phyloP scores from a whole-genome alignment of 2,329 filamentous ascomycete species.

The Hypoxylon sp. region DNA sequence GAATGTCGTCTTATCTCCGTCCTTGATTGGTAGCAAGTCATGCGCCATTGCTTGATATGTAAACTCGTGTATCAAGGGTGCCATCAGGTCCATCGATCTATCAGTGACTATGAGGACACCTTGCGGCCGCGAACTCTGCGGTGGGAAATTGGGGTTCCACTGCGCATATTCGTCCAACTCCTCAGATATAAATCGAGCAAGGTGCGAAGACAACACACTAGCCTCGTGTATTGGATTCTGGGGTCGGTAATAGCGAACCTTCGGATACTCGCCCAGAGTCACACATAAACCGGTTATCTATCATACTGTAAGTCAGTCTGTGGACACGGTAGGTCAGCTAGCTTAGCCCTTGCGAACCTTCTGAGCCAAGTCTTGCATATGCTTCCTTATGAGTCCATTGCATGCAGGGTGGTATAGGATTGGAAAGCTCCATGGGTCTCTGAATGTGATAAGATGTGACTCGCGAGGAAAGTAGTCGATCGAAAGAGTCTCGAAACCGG shows the following conservation, averaged over 20 bases:
- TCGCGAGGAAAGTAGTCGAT: conserved; percentile 93
- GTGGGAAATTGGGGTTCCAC: conserved; percentile 87
- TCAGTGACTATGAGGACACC: conserved; percentile 90
- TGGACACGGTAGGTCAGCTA: background rate
- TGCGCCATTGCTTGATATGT: conserved; percentile 99
- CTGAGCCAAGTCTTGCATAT: conserved; percentile 88
- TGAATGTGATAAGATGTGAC: conserved; percentile 90
- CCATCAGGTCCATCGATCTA: conserved; percentile 90
- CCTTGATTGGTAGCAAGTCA: conserved; percentile 89
- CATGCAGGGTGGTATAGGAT: conserved; percentile 92
- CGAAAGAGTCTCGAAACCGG: conserved; percentile 85
- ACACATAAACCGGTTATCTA: conserved; percentile 91
- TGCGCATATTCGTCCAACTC: conserved; percentile 92
- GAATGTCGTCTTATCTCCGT: conserved; percentile 90
- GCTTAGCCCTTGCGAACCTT: conserved; percentile 70
- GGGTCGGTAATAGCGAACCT: conserved; percentile 91
- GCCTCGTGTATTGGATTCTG: conserved; percentile 84
- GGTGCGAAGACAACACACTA: conserved; percentile 85
- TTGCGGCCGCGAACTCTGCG: conserved; percentile 81
- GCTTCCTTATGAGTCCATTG: conserved; percentile 83
- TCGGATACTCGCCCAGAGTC: conserved; percentile 92
- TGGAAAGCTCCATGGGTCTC: conserved; percentile 96
- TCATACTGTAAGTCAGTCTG: conserved; percentile 34
- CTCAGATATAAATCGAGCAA: conserved; percentile 91
- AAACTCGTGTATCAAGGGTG: conserved; percentile 93